These are phyloP conservation scores for Isabelozyma pseudorhagii DNA, from an alignment of 805 yeast genomes.

Conservation along the genomic window DNA sequence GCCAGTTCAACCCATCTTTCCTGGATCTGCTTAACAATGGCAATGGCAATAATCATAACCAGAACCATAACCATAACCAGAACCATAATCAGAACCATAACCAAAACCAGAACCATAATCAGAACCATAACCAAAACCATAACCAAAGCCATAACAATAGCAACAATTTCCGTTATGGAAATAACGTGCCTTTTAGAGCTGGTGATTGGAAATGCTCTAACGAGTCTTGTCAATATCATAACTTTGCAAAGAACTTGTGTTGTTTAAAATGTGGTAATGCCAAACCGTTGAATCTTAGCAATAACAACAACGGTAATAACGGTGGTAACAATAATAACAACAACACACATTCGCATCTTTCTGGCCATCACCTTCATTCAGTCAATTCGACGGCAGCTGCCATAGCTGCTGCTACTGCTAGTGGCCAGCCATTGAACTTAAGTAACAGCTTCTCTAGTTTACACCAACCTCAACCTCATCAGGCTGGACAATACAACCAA, in stretches of 20 bases:
- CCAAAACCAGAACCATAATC: slow-evolving; percentile 4
- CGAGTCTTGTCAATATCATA: slow-evolving; percentile 80
- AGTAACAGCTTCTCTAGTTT: slow-evolving; percentile 27
- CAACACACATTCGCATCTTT: slow-evolving; percentile 5
- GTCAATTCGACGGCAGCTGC: slow-evolving; percentile 45
- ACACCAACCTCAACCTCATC: slow-evolving; percentile 35
- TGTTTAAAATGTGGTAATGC: slow-evolving; percentile 89
- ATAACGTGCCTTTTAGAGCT: slow-evolving; percentile 87
- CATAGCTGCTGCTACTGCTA: slow-evolving; percentile 46
- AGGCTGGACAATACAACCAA: slow-evolving; percentile 4
- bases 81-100: neutral
- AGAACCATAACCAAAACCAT: slow-evolving; percentile 10
- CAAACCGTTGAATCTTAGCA: slow-evolving; percentile 27
- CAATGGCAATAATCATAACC: slow-evolving; percentile 6
- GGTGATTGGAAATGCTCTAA: slow-evolving; percentile 94
- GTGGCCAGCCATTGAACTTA: slow-evolving; percentile 43
- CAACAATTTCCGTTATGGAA: slow-evolving; percentile 17
- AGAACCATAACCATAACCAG: slow-evolving; percentile 8
- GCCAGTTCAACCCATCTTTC: slow-evolving; percentile 5
- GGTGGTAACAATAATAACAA: slow-evolving; percentile 1
- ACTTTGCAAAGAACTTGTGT: slow-evolving; percentile 84
- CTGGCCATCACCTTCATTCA: slow-evolving; percentile 19
- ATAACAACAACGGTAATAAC: slow-evolving; percentile 4
- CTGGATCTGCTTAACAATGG: neutral
- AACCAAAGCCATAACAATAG: slow-evolving; percentile 6